Percentiles rank a stretch among this genome's conserved stretches.
Evolutionary conservation across 768 basidiomycete genomes (phyloP).

Genomic region (Gloeopeniophorella convolvens): DNA sequence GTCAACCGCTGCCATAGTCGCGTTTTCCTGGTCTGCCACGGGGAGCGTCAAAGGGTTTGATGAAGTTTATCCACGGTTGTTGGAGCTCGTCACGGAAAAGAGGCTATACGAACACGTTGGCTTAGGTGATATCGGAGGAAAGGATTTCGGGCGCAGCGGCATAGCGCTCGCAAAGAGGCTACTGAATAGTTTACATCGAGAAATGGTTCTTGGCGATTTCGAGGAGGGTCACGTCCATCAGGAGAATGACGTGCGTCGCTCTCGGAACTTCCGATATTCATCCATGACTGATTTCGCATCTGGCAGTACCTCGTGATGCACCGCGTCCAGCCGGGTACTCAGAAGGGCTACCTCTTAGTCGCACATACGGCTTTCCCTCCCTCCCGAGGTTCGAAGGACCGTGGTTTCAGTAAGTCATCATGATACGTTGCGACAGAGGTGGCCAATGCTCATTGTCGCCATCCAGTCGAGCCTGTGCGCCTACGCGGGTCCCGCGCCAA

Average conservation of each 20-base stretch:
- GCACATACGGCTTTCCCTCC: conserved; percentile 79
- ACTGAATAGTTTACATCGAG: conserved; percentile 81
- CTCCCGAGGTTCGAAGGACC: conserved; percentile 68
- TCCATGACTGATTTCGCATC: not conserved
- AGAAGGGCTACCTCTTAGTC: conserved; percentile 88
- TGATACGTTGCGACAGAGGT: not conserved
- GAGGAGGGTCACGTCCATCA: conserved; percentile 96
- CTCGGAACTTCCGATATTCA: not conserved
- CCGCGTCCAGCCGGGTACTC: conserved; percentile 83
- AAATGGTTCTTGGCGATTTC: conserved; percentile 84
- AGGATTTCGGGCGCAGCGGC: conserved; percentile 24
- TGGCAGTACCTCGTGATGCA: conserved; percentile 87
- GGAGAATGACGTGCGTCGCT: conserved; percentile 72
- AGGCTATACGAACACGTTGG: conserved; percentile 69
- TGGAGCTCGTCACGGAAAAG: conserved; percentile 83
- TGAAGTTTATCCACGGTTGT: conserved; percentile 91
- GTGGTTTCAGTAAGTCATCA: conserved; percentile 62
- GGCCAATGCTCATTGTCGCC: not conserved
- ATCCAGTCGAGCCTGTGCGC: conserved; percentile 73
- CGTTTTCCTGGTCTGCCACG: conserved; percentile 82
- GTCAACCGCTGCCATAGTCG: conserved; percentile 87
- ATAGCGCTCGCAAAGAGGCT: conserved; percentile 47
- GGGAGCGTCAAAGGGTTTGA: conserved; percentile 98
- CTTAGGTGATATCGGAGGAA: conserved; percentile 27
- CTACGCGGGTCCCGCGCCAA: conserved; percentile 72